phyloP scores from a whole-genome alignment of 192 early-diverging fungal species.

The Geosiphon pyriformis region DNA sequence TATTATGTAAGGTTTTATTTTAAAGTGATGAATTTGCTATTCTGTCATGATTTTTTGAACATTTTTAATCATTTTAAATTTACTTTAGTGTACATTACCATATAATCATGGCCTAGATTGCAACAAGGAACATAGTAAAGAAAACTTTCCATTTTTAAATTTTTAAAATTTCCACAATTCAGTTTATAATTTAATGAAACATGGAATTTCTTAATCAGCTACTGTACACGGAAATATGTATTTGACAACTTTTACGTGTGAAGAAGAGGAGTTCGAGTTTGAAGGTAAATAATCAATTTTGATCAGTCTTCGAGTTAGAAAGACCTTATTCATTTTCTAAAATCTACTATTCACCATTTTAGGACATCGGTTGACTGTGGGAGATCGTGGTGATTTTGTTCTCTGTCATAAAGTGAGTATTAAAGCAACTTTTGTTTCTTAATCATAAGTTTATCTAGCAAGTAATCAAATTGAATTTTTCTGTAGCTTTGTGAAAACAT shows the following conservation, averaged over 20 bases:
- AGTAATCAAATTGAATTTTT: not conserved
- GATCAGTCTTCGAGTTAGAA: too few species aligned
- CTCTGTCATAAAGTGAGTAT: constrained; percentile 35
- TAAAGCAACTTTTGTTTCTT: not conserved
- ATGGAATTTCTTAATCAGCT: too few species aligned
- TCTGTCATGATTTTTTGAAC: not conserved
- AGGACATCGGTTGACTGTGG: constrained; percentile 29
- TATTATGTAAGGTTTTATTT: constrained; percentile 15
- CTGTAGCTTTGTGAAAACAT: constrained; percentile 15
- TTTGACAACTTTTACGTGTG: constrained; percentile 28
- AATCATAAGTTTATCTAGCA: not conserved
- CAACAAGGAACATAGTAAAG: constrained; percentile 29
- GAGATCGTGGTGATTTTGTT: constrained; percentile 30
- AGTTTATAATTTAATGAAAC: too few species aligned
- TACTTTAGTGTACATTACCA: constrained; percentile 28
- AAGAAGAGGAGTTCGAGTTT: constrained; percentile 35
- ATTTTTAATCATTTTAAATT: not conserved
- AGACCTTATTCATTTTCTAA: too few species aligned
- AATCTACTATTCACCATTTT: not conserved
- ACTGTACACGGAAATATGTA: constrained; percentile 36
- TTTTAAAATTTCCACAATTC: too few species aligned
- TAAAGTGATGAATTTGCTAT: too few species aligned
- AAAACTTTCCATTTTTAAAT: not conserved
- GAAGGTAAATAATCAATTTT: not conserved
- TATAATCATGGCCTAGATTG: constrained; percentile 27